These are phyloP conservation scores for Citrus australasica DNA, from an alignment of 345 rosid species.

Conservation along the genomic window DNA sequence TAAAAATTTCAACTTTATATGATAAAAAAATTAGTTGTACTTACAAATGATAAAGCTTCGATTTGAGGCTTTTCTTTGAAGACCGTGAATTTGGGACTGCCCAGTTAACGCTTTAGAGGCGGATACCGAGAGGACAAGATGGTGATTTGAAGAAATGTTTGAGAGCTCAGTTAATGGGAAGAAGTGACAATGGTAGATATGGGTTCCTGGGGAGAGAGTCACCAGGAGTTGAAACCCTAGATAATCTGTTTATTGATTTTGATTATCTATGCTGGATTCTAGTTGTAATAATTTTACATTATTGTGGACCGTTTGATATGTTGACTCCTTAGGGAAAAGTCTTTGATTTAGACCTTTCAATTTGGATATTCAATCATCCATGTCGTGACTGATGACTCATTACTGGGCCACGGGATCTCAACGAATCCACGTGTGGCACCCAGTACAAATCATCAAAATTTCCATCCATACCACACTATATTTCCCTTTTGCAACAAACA, in stretches of 20 bases:
- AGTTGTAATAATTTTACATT: neutral
- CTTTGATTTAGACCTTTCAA: neutral
- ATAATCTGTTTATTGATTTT: neutral
- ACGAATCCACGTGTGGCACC: neutral
- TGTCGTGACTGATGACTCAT: neutral
- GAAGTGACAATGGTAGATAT: neutral
- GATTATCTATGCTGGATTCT: neutral
- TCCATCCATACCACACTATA: too few species aligned
- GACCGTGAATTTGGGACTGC: slow-evolving; percentile 4
- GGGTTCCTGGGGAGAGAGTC: neutral
- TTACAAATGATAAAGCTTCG: slow-evolving; percentile 11
- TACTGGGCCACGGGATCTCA: neutral
- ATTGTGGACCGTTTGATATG: neutral
- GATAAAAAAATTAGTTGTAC: neutral
- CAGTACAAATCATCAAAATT: neutral
- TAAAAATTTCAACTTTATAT: neutral
- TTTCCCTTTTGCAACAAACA: too few species aligned
- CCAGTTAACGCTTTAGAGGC: neutral
- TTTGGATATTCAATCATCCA: neutral
- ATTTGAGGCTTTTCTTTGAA: slow-evolving; percentile 3
- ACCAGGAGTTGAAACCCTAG: slow-evolving; percentile 17
- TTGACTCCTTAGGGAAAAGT: neutral
- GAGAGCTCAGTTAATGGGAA: neutral
- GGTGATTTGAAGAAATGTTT: neutral
- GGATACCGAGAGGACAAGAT: neutral